These are phyloP conservation scores for Phallus indusiatus DNA, from an alignment of 768 basidiomycete genomes.

Conservation along the genomic window DNA sequence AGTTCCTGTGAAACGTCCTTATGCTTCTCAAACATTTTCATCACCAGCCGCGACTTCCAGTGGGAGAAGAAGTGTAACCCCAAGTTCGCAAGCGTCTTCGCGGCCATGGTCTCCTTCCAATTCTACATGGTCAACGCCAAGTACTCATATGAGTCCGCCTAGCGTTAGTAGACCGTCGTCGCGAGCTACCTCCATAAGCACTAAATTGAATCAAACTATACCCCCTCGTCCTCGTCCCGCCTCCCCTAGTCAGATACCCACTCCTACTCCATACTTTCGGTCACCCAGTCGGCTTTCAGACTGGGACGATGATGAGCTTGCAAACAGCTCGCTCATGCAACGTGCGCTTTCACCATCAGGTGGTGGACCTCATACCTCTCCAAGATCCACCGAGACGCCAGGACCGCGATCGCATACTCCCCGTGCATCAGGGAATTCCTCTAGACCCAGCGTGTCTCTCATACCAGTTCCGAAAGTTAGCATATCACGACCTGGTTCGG, in stretches of 20 bases:
- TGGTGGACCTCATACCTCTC: conserved; percentile 26
- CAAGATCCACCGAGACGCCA: not conserved
- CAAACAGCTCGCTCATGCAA: conserved; percentile 34
- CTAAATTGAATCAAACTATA: conserved; percentile 27
- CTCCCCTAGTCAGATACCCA: conserved; percentile 75
- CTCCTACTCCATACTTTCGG: conserved; percentile 40
- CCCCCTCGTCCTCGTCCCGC: conserved; percentile 64
- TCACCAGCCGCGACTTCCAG: conserved; percentile 33
- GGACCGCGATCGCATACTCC: conserved; percentile 30
- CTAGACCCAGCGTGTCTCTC: conserved; percentile 63
- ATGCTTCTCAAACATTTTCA: conserved; percentile 12
- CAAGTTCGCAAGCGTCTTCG: conserved; percentile 68
- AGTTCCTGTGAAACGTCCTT: conserved; percentile 39
- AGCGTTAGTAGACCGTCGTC: conserved; percentile 16
- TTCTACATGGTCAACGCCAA: conserved; percentile 8
- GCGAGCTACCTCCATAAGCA: conserved; percentile 28
- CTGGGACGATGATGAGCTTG: conserved; percentile 33
- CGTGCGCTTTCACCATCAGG: conserved; percentile 59
- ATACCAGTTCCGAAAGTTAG: conserved; percentile 71
- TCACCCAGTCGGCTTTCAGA: conserved; percentile 40
- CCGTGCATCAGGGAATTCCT: conserved; percentile 21
- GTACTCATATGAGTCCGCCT: conserved; percentile 54
- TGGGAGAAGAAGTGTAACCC: conserved; percentile 52
- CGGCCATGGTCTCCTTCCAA: conserved; percentile 63
- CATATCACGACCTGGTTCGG: conserved; percentile 60